Conservation (phyloP, 306 rosid genomes). For the Vachellia collinsii region DNA sequence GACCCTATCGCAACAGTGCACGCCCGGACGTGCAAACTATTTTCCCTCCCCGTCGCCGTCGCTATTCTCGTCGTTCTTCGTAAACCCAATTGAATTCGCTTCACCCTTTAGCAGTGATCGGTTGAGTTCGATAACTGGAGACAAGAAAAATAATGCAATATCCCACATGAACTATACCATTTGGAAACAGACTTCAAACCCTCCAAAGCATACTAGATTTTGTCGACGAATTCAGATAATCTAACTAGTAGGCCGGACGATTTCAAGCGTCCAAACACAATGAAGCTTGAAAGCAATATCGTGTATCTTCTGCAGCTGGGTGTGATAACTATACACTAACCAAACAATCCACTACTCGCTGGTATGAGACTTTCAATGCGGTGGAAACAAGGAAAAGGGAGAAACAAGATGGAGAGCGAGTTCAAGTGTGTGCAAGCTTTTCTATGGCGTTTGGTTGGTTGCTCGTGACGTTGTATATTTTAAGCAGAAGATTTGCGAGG, state of each 20-base stretch:
- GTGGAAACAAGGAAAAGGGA: slow-evolving; percentile 19
- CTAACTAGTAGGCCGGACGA: background rate
- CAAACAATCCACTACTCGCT: no score
- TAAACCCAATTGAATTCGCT: background rate
- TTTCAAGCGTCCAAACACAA: background rate
- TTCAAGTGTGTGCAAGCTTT: background rate
- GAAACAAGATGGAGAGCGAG: slow-evolving; percentile 10
- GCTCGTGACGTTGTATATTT: slow-evolving; percentile 36
- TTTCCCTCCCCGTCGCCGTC: slow-evolving; percentile 33
- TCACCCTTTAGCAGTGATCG: slow-evolving; percentile 16
- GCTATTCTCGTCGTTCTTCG: slow-evolving; percentile 28
- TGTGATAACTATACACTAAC: no score
- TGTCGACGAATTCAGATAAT: background rate
- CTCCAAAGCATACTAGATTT: background rate
- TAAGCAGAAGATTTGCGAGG: slow-evolving; percentile 33
- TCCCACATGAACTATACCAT: background rate
- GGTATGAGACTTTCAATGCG: no score
- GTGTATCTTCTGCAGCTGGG: no score
- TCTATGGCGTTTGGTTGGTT: slow-evolving; percentile 21
- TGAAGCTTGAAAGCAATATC: slow-evolving; percentile 7
- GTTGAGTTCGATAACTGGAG: background rate
- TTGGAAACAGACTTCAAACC: background rate
- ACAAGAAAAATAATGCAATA: background rate
- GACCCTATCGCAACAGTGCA: slow-evolving; percentile 33
- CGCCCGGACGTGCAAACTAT: slow-evolving; percentile 41